Percentiles rank a stretch among this genome's conserved stretches.
Evolutionary conservation across 495 filamentous ascomycete genomes (phyloP).

Genomic region (Astrothelium subdiscretum): DNA sequence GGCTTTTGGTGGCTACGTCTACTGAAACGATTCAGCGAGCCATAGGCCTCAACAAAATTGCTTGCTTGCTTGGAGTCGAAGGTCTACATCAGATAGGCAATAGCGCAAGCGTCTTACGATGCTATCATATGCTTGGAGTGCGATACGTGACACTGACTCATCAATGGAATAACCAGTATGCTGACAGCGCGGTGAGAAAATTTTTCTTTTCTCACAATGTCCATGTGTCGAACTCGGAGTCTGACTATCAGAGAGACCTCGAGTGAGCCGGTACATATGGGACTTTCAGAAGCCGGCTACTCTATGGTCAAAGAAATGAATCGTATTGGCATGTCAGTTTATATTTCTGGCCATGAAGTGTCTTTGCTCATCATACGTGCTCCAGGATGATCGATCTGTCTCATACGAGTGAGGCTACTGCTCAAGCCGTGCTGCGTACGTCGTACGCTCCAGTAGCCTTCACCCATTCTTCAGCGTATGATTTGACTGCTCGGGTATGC

Average conservation of each 20-base stretch:
- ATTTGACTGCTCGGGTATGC: too few species aligned
- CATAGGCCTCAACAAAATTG: slow-evolving; percentile 8
- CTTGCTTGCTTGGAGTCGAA: slow-evolving; percentile 22
- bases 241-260: too few species aligned
- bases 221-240: too few species aligned
- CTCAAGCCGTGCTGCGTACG: not conserved
- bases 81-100: slow-evolving; percentile 24
- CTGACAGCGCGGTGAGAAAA: slow-evolving; percentile 10
- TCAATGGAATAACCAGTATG: slow-evolving; percentile 30
- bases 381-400: slow-evolving; percentile 36
- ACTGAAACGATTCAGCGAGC: slow-evolving; percentile 12
- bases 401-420: slow-evolving; percentile 18
- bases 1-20: slow-evolving; percentile 6
- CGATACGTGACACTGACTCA: slow-evolving; percentile 31
- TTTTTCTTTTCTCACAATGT: too few species aligned
- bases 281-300: slow-evolving; percentile 14
- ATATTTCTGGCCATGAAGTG: too few species aligned
- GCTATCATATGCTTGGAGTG: slow-evolving; percentile 27
- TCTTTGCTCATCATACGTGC: too few species aligned
- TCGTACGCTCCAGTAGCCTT: slow-evolving; percentile 8
- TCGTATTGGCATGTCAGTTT: slow-evolving; percentile 31
- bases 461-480: slow-evolving; percentile 12
- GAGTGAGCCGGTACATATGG: not conserved
- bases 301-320: slow-evolving; percentile 41
- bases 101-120: slow-evolving; percentile 24